phyloP scores from a whole-genome alignment of 495 filamentous ascomycete species.

The Lasiosphaeria ovina region DNA sequence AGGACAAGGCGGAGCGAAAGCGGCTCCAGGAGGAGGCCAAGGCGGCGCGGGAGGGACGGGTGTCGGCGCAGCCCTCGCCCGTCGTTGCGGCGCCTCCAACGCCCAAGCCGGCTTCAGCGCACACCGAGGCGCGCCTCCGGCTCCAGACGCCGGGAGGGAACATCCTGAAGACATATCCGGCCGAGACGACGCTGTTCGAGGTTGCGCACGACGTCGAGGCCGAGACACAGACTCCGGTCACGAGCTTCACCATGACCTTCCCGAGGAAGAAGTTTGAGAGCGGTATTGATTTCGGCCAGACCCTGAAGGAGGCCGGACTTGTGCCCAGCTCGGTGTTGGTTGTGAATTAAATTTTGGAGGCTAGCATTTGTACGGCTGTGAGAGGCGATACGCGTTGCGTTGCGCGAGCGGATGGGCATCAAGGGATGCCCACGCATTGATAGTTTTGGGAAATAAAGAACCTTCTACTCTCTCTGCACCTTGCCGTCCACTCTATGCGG shows the following conservation, averaged over 20 bases:
- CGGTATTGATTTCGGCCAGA: slow-evolving; percentile 78
- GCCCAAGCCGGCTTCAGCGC: slow-evolving; percentile 42
- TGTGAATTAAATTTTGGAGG: slow-evolving; percentile 50
- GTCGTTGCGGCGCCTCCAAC: slow-evolving; percentile 35
- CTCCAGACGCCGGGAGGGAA: slow-evolving; percentile 74
- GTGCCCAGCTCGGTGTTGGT: slow-evolving; percentile 86
- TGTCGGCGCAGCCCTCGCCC: slow-evolving; percentile 40
- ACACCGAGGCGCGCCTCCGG: slow-evolving; percentile 77
- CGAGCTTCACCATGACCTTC: slow-evolving; percentile 79
- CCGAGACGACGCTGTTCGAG: slow-evolving; percentile 89
- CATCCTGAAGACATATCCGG: slow-evolving; percentile 77
- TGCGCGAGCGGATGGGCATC: not conserved
- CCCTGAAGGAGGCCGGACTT: slow-evolving; percentile 86
- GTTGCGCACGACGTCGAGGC: slow-evolving; percentile 71
- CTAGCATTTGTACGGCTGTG: not conserved
- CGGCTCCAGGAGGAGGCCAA: slow-evolving; percentile 80
- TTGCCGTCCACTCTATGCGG: too few species aligned
- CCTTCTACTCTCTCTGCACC: too few species aligned
- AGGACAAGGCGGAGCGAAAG: slow-evolving; percentile 81
- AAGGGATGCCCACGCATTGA: too few species aligned
- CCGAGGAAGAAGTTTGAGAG: slow-evolving; percentile 78
- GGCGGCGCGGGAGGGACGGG: slow-evolving; percentile 73
- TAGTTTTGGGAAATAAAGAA: too few species aligned
- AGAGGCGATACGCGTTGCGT: not conserved
- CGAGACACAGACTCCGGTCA: slow-evolving; percentile 57